Evolutionary conservation across 768 basidiomycete genomes (phyloP), one percentile per base, ranked within the genome.

Genomic region (Amanita fuliginea): DNA sequence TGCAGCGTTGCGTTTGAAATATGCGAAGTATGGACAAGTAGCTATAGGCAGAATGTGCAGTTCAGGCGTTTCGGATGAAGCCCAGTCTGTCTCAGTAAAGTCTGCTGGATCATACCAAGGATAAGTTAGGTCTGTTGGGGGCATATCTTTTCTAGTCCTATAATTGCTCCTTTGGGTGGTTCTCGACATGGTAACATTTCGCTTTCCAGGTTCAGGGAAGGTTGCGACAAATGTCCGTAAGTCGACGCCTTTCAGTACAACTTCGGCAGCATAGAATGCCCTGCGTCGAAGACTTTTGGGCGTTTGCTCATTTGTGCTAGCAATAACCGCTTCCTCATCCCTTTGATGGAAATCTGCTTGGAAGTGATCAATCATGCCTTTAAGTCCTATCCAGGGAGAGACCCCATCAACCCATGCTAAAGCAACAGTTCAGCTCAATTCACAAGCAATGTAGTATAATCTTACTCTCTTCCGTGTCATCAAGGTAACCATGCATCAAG

Each of bases 311-410:
- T 73, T 65, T 46, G 71, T 68, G n/a, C 81, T 80, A 6, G 72
- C 67, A 1, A 81, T 74, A 1, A 69, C 69, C 6, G 75, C 74
- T 67, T 94, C 90, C 66, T 93, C 86, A 53, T 86, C 84, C 45
- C 92, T 75, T 65, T 96, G 93, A 62, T 97, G 94, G 68, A 94
- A 76, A 60, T 97, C 94, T 40, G 86, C 89, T 54, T 86, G 82
- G 60, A 96, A 81, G 42, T 80, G 77, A 32, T 82, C 80, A 33
- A 94, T 77, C 58, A 81, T 74, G 14, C 80, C 87, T 62, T 97
- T 98, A 33, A 94, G 70, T 3, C 93, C 94, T 32, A 96, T 76
- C 63, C 83, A 83, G 10, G 81, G 78, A 3, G 84, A 83, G 37
- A 82, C 75, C 7, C 92, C 91, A 56, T 81, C 75, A 6, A 70